Evolutionary conservation across 331 rosid species (phyloP), one percentile per base, ranked within the genome.

Genomic region (Stylosanthes scabra): DNA sequence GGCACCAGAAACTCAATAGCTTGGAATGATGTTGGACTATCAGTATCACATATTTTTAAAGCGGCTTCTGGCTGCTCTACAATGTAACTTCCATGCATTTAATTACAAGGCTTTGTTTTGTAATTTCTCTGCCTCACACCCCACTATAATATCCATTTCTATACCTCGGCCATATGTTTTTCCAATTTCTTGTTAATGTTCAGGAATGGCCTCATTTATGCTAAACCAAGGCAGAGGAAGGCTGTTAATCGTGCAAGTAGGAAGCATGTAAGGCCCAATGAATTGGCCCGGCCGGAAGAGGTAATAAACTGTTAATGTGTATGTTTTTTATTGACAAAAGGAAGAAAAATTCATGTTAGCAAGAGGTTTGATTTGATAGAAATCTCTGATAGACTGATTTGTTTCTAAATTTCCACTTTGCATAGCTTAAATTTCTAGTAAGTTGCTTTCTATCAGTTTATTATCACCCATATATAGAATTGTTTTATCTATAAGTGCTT

Each of bases 1-100:
- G 51, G 64, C 27, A 15, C 71, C 56, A 67, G 59, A 61, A 80
- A 44, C 74, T 77, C 81, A 37, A n/a, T 77, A 77, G 78, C 62
- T 64, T 84, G 88, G 88, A 81, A 77, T 61, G 81, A 81, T 44
- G 46, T 84, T 74, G 88, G 88, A 70, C 31, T 77, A 60, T 78
- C 76, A 54, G 81, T 55, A 4, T 84, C 83, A 34, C 49, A 70
- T 70, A 40, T 59, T 74, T 81, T 84, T 28, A 20, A 58, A 71
- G 59, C 29, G 13, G 74, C 31, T 54, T 39, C 74, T 40, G 83
- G 85, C 27, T 84, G 83, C 52, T 74, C 52, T 74, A 84, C 85
- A 66, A 78, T 84, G 85, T 81, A 74, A 74, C 74, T 40, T 61
- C 63, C 54, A 63, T 82, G 44, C 63, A 55, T 40, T 2, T 7